These are phyloP conservation scores for Wickerhamiella bombiphila DNA, from an alignment of 805 yeast species.

Conservation along the genomic window DNA sequence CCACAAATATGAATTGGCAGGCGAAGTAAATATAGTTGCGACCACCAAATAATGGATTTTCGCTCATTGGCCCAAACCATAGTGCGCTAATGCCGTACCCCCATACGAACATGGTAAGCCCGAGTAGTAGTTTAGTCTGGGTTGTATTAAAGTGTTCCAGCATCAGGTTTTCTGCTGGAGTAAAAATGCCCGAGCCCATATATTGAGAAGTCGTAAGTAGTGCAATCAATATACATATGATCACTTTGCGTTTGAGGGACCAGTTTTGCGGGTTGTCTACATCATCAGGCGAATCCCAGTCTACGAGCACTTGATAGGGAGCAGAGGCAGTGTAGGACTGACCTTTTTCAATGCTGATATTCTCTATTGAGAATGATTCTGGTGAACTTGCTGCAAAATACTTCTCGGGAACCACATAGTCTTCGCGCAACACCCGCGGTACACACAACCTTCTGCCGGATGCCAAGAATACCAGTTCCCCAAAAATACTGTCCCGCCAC, in stretches of 20 bases:
- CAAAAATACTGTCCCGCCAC: no score
- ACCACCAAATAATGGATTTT: constrained; percentile 32
- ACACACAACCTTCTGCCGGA: no score
- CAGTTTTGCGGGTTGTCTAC: constrained; percentile 44
- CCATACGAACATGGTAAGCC: constrained; percentile 39
- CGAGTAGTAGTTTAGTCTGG: constrained; percentile 33
- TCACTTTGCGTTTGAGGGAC: constrained; percentile 22
- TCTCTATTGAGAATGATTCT: no score
- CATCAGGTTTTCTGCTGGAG: constrained; percentile 37
- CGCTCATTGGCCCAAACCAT: constrained; percentile 42
- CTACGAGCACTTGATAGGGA: no score
- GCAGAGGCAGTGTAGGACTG: no score
- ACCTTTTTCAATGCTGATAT: no score
- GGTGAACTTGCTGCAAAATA: no score
- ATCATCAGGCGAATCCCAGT: constrained; percentile 30
- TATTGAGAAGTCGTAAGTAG: constrained; percentile 47
- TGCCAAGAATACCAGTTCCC: no score
- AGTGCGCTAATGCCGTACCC: constrained; percentile 51
- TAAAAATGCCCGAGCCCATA: constrained; percentile 44
- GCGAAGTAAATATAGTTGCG: constrained; percentile 34
- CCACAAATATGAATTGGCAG: constrained; percentile 33
- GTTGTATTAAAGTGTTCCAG: constrained; percentile 28
- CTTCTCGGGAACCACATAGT: no score
- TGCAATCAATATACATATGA: constrained; percentile 30
- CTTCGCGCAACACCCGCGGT: no score